Base-by-base conservation (phyloP, 73 alveolate genomes). In the Tetrahymena thermophila region DNA sequence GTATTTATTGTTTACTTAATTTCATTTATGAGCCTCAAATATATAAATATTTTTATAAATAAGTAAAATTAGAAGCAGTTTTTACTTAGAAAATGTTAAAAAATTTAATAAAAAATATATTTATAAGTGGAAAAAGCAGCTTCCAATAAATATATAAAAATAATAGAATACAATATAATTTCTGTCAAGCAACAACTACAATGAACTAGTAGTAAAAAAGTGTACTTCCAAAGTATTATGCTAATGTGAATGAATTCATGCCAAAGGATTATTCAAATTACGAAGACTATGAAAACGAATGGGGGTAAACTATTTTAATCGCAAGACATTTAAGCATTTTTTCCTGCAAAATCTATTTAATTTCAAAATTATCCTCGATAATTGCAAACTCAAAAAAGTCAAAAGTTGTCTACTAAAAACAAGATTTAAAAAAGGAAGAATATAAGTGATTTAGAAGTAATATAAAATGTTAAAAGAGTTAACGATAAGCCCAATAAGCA, bases 201-300 rank as follows among this genome's bases (percentile, higher is more conserved):
- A 93, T 43, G 93, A 93, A 42, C 44, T 17, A 14, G 19, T 10
- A 89, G 34, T 34, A 9, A 34, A 57, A 38, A 38, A 35, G 42
- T 50, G 97, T 85, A 34, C 93, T 38, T 19, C 98, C 98, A 56
- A 97, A 95, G 96, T 95, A 94, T 35, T 96, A 97, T 56, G 97
- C 97, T 57, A 94, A 97, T 43, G 94, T 94, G 43, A 85, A 94
- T 44, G 94, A 96, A 83, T 85, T 50, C 37, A 85, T 71, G 58
- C 98, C 98, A 34, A 97, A 96, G 35, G 98, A 96, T 56, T 98
- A 98, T 85, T 98, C 97, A 96, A 97, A 98, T 85, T 97, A 97
- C 58, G 99, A 97, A 85, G 96, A 94, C 93, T 96, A 96, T n/a
- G 85, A 94, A 58, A 97, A 97, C 93, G 96, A 96, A 85, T 97